Conservation (phyloP, 2,329 filamentous ascomycete species). For the Claviceps capensis region DNA sequence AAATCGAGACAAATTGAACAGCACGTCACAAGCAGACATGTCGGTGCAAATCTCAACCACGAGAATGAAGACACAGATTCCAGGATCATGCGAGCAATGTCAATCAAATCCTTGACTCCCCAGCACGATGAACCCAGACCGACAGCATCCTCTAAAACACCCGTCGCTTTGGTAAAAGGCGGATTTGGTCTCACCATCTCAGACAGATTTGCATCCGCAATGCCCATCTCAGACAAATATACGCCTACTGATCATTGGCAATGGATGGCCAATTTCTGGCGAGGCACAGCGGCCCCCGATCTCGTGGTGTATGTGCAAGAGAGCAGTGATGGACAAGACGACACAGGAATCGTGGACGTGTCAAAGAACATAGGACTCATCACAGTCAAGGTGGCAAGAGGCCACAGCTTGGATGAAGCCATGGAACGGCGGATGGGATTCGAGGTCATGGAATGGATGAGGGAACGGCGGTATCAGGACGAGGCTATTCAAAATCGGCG, state of each 20-base stretch:
- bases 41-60: not conserved
- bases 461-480: constrained; percentile 29
- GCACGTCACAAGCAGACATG: constrained; percentile 25
- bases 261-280: constrained; percentile 92
- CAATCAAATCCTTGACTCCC: constrained; percentile 3
- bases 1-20: constrained; percentile 56
- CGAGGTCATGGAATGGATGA: constrained; percentile 75
- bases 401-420: constrained; percentile 46
- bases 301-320: constrained; percentile 54
- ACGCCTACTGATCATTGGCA: constrained; percentile 86
- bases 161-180: constrained; percentile 62
- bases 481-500: constrained; percentile 11
- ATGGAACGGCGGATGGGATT: constrained; percentile 66
- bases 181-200: constrained; percentile 70
- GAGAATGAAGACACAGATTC: constrained; percentile 3
- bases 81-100: not conserved
- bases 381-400: constrained; percentile 34
- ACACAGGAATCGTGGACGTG: constrained; percentile 41
- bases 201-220: constrained; percentile 58
- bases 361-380: constrained; percentile 36
- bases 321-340: constrained; percentile 19
- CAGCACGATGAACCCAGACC: constrained; percentile 4
- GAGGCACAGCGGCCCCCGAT: constrained; percentile 71
- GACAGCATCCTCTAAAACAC: constrained; percentile 26
- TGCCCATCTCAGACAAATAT: constrained; percentile 67